Conservation (phyloP, 2,329 filamentous ascomycete species). For the Neonectria neomacrospora region DNA sequence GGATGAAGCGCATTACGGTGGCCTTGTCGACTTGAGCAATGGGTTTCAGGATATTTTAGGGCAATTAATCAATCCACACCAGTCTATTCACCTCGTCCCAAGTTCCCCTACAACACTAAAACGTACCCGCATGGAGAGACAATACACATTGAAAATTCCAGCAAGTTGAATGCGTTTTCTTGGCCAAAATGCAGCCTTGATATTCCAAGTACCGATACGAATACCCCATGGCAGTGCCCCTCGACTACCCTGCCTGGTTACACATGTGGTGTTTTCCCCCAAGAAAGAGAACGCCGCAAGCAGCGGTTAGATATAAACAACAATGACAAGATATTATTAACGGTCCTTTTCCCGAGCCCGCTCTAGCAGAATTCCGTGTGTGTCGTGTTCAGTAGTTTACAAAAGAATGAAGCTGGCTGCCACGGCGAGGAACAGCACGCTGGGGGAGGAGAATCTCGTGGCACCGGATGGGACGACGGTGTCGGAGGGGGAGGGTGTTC, state of each 20-base stretch:
- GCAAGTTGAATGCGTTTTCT: constrained; percentile 1
- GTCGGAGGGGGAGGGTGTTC: constrained; percentile 33
- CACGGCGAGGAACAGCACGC: constrained; percentile 56
- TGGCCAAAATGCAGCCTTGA: not conserved
- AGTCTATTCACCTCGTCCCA: not conserved
- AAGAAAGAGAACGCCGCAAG: constrained; percentile 19
- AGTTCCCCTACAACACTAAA: not conserved
- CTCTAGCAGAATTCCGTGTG: constrained; percentile 5
- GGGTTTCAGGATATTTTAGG: constrained; percentile 8
- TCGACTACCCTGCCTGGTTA: constrained; percentile 2
- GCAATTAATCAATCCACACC: constrained; percentile 7
- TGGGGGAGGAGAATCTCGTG: constrained; percentile 52
- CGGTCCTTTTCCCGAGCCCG: constrained; percentile 25
- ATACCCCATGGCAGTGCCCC: not conserved
- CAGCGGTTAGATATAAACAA: constrained; percentile 27
- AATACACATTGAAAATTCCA: not conserved
- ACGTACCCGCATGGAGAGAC: not conserved
- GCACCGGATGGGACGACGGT: constrained; percentile 37
- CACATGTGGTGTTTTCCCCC: not conserved
- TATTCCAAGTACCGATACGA: constrained; percentile 6
- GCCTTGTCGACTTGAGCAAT: constrained; percentile 5
- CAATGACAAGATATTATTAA: constrained; percentile 40
- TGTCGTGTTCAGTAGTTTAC: constrained; percentile 31
- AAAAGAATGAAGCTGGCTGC: constrained; percentile 58
- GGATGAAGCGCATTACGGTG: too few species aligned